Conservation (phyloP, 1,139 yeast species). For the Williopsis jadinii region DNA sequence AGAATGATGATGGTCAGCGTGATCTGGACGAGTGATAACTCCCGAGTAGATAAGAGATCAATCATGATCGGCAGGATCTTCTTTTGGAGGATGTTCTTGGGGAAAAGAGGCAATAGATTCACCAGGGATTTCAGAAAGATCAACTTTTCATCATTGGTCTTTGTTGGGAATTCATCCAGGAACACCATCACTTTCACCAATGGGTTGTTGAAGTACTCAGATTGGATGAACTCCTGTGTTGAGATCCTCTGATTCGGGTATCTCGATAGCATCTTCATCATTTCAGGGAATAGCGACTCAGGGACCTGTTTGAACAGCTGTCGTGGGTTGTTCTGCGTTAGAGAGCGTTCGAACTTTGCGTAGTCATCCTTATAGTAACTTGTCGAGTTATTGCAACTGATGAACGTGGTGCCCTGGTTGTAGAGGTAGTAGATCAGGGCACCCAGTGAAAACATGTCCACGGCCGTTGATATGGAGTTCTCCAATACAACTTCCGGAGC, state of each 20-base stretch:
- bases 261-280: slow-evolving; percentile 34
- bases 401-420: slow-evolving; percentile 35
- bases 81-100: slow-evolving; percentile 57
- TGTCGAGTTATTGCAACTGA: slow-evolving; percentile 42
- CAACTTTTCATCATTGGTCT: slow-evolving; percentile 58
- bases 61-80: slow-evolving; percentile 69
- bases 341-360: slow-evolving; percentile 32
- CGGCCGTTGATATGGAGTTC: slow-evolving; percentile 52
- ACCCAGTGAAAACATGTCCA: slow-evolving; percentile 82
- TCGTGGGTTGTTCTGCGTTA: slow-evolving; percentile 39
- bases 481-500: slow-evolving; percentile 71
- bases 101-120: slow-evolving; percentile 52
- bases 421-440: slow-evolving; percentile 65
- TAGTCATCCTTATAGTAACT: slow-evolving; percentile 44
- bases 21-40: slow-evolving; percentile 42
- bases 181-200: slow-evolving; percentile 76
- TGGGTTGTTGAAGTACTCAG: slow-evolving; percentile 45
- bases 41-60: slow-evolving; percentile 29
- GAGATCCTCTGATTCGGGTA: slow-evolving; percentile 32
- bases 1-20: slow-evolving; percentile 52
- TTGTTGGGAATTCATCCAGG: slow-evolving; percentile 79
- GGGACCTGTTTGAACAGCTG: slow-evolving; percentile 44
- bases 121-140: slow-evolving; percentile 43
- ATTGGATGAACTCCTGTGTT: slow-evolving; percentile 12
- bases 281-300: slow-evolving; percentile 29